Evolutionary conservation across 2,329 filamentous ascomycete genomes (phyloP).

Genomic region (Exophiala dermatitidis): DNA sequence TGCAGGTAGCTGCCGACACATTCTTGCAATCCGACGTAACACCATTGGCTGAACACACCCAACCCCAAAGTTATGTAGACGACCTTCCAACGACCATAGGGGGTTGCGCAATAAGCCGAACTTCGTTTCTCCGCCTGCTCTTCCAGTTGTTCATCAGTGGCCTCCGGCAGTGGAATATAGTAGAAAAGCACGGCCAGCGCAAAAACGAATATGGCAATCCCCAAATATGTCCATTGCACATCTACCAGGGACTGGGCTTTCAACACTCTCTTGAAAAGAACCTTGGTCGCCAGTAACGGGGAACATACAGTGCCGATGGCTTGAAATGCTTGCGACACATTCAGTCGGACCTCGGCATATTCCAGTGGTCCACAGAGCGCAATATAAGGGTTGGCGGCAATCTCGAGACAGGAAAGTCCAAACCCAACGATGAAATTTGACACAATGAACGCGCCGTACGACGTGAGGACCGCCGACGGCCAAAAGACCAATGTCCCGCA

Average conservation of each 20-base stretch:
- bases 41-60: conserved; percentile 51
- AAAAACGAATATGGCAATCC: conserved; percentile 55
- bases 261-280: conserved; percentile 47
- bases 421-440: conserved; percentile 58
- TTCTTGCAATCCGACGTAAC: conserved; percentile 57
- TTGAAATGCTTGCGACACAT: conserved; percentile 55
- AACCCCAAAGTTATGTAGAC: conserved; percentile 52
- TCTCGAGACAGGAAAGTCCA: conserved; percentile 54
- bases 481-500: conserved; percentile 56
- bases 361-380: conserved; percentile 54
- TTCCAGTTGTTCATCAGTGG: conserved; percentile 54
- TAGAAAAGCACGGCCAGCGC: conserved; percentile 53
- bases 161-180: conserved; percentile 56
- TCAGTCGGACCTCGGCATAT: conserved; percentile 54
- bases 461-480: conserved; percentile 57
- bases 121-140: conserved; percentile 47
- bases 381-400: conserved; percentile 57
- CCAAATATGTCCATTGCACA: conserved; percentile 59
- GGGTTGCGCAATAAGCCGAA: conserved; percentile 42
- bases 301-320: conserved; percentile 54
- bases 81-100: conserved; percentile 40
- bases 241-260: conserved; percentile 49
- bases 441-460: conserved; percentile 53
- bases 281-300: conserved; percentile 52
- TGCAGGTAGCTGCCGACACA: conserved; percentile 45